A percentile compares a stretch with the other conserved stretches of the same genome.
These are phyloP conservation scores for Pyrenophora graminea DNA, from an alignment of 2,329 filamentous ascomycete genomes.

Conservation along the genomic window DNA sequence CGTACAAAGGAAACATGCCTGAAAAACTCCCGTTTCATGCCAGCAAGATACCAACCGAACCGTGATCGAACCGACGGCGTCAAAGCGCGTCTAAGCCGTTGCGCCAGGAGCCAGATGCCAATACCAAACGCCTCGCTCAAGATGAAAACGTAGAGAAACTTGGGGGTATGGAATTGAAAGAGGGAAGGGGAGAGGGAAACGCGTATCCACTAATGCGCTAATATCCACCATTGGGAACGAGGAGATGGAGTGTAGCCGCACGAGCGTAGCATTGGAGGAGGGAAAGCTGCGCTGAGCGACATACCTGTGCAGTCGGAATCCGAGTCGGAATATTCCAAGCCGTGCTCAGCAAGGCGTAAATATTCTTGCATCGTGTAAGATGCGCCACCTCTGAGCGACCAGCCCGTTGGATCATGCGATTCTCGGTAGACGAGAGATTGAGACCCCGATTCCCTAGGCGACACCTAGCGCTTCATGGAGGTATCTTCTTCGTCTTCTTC, in stretches of 20 bases:
- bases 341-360: no score
- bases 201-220: conserved; percentile 9
- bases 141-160: conserved; percentile 10
- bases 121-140: conserved; percentile 34
- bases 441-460: background rate
- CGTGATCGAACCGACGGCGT: conserved; percentile 4
- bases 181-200: background rate
- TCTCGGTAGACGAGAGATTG: background rate
- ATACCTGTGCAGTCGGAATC: no score
- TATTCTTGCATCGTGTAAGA: no score
- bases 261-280: no score
- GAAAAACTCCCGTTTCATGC: background rate
- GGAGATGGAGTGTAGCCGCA: background rate
- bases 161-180: conserved; percentile 2
- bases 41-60: conserved; percentile 19
- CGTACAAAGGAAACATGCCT: background rate
- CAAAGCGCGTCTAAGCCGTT: background rate
- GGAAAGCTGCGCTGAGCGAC: no score
- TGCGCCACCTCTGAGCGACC: conserved; percentile 1
- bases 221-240: background rate
- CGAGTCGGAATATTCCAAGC: no score
- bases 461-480: conserved; percentile 12
- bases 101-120: conserved; percentile 10
- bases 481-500: conserved; percentile 36
- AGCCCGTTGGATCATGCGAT: background rate